Conservation (phyloP, 306 rosid species). For the Castanea sativa region DNA sequence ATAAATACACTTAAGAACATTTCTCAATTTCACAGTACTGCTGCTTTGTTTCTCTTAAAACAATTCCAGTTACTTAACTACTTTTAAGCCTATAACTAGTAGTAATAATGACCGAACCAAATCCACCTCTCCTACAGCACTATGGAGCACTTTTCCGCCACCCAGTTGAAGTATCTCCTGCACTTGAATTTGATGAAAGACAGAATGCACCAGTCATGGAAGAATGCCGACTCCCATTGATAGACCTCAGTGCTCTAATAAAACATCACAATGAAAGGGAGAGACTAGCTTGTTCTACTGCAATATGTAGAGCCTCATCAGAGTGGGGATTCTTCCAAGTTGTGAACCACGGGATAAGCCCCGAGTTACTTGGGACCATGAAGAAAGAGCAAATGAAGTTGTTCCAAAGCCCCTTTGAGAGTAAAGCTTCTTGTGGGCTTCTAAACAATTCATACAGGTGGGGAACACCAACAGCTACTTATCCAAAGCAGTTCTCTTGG, state of each 20-base stretch:
- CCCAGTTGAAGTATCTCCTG: slow-evolving; percentile 21
- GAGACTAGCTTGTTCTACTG: slow-evolving; percentile 49
- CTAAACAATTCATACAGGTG: slow-evolving; percentile 75
- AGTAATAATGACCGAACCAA: slow-evolving; percentile 45
- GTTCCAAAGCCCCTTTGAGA: slow-evolving; percentile 62
- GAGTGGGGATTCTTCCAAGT: slow-evolving; percentile 95
- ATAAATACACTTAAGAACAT: slow-evolving; percentile 33
- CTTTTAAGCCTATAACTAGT: neutral
- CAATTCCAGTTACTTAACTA: neutral
- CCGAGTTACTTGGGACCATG: slow-evolving; percentile 54
- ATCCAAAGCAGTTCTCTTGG: slow-evolving; percentile 74
- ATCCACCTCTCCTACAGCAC: slow-evolving; percentile 68
- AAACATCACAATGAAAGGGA: slow-evolving; percentile 35
- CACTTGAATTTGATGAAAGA: slow-evolving; percentile 11
- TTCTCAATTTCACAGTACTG: slow-evolving; percentile 16
- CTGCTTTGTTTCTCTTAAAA: slow-evolving; percentile 7
- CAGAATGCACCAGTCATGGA: slow-evolving; percentile 31
- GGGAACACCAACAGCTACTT: slow-evolving; percentile 78
- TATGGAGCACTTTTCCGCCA: slow-evolving; percentile 48
- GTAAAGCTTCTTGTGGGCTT: slow-evolving; percentile 52
- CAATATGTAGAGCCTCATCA: slow-evolving; percentile 65
- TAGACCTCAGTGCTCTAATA: slow-evolving; percentile 62
- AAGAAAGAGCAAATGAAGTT: slow-evolving; percentile 64
- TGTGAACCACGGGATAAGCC: slow-evolving; percentile 71
- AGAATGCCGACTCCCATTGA: slow-evolving; percentile 71